Evolutionary conservation across 2,329 filamentous ascomycete species (phyloP).

Genomic region (Scleromitrula shiraiana): DNA sequence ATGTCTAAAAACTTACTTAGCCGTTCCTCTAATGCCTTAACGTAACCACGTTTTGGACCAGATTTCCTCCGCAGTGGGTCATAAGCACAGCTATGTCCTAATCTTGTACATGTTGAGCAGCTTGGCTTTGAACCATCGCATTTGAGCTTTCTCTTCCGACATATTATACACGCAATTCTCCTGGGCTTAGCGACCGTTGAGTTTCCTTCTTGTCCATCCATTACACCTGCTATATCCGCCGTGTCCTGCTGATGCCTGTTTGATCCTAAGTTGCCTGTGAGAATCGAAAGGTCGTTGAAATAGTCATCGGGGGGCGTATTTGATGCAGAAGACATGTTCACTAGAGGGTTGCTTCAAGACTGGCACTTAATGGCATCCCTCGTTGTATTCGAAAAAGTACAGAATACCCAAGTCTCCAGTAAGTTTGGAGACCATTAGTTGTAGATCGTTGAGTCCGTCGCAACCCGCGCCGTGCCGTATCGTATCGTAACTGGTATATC

Average conservation of each 20-base stretch:
- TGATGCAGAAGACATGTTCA: constrained; percentile 27
- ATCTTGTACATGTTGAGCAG: constrained; percentile 56
- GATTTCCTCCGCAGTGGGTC: constrained; percentile 65
- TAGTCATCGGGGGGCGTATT: constrained; percentile 37
- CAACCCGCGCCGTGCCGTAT: background rate
- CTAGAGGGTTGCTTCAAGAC: background rate
- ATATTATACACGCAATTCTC: constrained; percentile 89
- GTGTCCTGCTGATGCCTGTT: constrained; percentile 28
- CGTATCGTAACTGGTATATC: no score
- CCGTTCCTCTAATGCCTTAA: constrained; percentile 72
- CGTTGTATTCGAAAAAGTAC: background rate
- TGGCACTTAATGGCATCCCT: background rate
- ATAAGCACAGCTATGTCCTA: constrained; percentile 60
- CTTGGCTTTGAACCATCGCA: constrained; percentile 60
- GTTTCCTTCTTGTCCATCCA: constrained; percentile 35
- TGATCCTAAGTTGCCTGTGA: constrained; percentile 19
- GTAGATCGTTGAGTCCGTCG: background rate
- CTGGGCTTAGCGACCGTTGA: constrained; percentile 72
- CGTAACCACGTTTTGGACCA: constrained; percentile 63
- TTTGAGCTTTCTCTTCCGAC: constrained; percentile 79
- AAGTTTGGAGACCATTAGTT: background rate
- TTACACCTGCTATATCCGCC: constrained; percentile 29
- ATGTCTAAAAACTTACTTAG: constrained; percentile 58
- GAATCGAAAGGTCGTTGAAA: constrained; percentile 49
- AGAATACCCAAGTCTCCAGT: background rate